Base-by-base conservation (phyloP, 2,329 filamentous ascomycete genomes). In the Myriosclerotinia duriaeana region DNA sequence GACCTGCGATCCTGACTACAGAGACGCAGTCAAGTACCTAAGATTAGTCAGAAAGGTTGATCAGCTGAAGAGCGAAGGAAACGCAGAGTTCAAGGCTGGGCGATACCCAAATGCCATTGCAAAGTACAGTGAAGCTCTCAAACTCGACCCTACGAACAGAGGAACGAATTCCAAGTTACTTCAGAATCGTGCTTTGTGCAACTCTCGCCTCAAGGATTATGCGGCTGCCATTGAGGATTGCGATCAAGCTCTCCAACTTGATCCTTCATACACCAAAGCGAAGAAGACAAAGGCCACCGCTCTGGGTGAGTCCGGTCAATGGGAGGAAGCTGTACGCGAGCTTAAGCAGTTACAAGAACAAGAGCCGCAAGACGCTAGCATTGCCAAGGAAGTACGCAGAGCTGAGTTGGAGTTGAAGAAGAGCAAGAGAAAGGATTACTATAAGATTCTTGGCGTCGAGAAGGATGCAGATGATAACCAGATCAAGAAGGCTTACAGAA, bases 401-500 rank as follows among this genome's bases (percentile, higher is more conserved):
- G 95, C 94, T 1, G 94, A 99, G 80, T 82, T 97, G 36, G 95
- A 99, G 80, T 82, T 98, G 70, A 99, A 99, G 88, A 98, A 98
- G 88, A 91, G 90, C 78, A 90, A 94, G 80, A 86, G 95, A 69
- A 99, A 99, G 80, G 95, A 99, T 76, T 98, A 97, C 81, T 99
- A 99, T 83, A 97, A 97, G 85, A 97, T 98, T 72, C 87, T 99
- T 64, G 91, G 89, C 7, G 81, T 99, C 11, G 83, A 90, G 67
- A 98, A 97, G 83, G 90, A 93, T 69, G 93, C 93, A 48, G 86
- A 85, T 52, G 92, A 96, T 30, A 83, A 83, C 66, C 87, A 95
- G 65, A 95, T 99, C 82, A 99, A 98, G 85, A 94, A 93, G 81
- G 95, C 94, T 1, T 99, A 99, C 82, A 88, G 94, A 71, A 97